Percentiles rank a stretch among this genome's conserved stretches.
phyloP scores from a whole-genome alignment of 2,329 filamentous ascomycete genomes.

The Tolypocladium pustulatum region DNA sequence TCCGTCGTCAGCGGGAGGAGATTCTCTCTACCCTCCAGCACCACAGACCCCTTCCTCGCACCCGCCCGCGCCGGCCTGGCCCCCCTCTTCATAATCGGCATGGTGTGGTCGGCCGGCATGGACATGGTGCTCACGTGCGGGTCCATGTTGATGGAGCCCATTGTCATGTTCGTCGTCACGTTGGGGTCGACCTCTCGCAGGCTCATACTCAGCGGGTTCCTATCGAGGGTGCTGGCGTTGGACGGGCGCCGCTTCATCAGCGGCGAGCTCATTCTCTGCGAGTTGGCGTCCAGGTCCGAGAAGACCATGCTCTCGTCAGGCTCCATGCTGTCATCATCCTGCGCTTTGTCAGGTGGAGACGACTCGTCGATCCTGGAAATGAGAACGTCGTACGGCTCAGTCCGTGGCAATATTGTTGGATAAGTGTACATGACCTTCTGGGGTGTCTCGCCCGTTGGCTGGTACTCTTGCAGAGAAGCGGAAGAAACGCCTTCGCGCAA shows the following conservation, averaged over 20 bases:
- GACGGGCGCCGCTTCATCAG: conserved; percentile 13
- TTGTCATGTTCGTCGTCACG: conserved; percentile 29
- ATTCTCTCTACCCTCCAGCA: conserved; percentile 41
- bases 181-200: conserved; percentile 48
- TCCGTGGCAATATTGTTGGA: conserved; percentile 67
- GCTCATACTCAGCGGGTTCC: conserved; percentile 28
- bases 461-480: conserved; percentile 66
- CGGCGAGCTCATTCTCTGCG: conserved; percentile 16
- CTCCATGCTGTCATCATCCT: not conserved
- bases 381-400: conserved; percentile 37
- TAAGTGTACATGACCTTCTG: conserved; percentile 74
- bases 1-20: conserved; percentile 24
- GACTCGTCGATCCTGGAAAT: conserved; percentile 29
- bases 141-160: conserved; percentile 28
- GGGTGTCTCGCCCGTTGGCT: conserved; percentile 76
- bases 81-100: conserved; percentile 38
- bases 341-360: not conserved
- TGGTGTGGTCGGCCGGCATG: conserved; percentile 28
- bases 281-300: conserved; percentile 22
- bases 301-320: conserved; percentile 26
- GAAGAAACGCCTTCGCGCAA: conserved; percentile 59
- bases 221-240: conserved; percentile 15
- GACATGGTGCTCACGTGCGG: conserved; percentile 30
- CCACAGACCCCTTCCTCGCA: conserved; percentile 18
- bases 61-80: conserved; percentile 23